Evolutionary conservation across 2,329 filamentous ascomycete genomes (phyloP), one percentile per base, ranked within the genome.

Genomic region (Verticillium zaregamsianum): DNA sequence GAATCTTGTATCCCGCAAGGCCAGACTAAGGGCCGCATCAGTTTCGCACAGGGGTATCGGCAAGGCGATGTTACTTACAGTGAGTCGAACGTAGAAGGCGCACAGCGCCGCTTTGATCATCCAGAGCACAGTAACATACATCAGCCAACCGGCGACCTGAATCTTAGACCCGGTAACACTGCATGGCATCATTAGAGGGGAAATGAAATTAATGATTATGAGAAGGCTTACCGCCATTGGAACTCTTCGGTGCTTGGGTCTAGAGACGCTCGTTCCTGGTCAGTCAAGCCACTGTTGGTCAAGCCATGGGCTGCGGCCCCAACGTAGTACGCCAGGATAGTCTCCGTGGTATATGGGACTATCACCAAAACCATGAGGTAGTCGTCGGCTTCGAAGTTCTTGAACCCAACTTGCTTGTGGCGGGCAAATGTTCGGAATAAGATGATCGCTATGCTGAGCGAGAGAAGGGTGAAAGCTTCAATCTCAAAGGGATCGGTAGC

Each of bases 361-460:
- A 64, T 17, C 2, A 20, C 66, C 1, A 71, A 1, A 2, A 72
- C 62, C 70, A 72, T 72, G 8, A 72, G 54, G 66, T 84, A 87
- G 64, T 89, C 86, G 69, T 88, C 86, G 1, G 79, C 74, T 65
- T 80, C 77, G 61, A 88, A 79, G n/a, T 77, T 76, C 61, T 71
- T 73, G 40, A 80, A 72, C 15, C 86, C 85, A 2, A 80, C 79
- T 12, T 75, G 71, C 35, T 69, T 74, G 66, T 81, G 74, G 56
- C 86, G 76, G 11, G 82, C 78, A 59, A 77, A 79, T 2, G 80
- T 78, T 35, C 86, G 78, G 12, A 88, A 67, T 8, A 69, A 68
- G 14, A 86, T 86, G 55, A 85, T 67, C 35, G 78, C 59, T 20
- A 84, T 70, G 6, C 80, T 83, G 28, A 86, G 66, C 0, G 72